phyloP scores from a whole-genome alignment of 805 yeast species.

The Scheffersomyces ergatensis region DNA sequence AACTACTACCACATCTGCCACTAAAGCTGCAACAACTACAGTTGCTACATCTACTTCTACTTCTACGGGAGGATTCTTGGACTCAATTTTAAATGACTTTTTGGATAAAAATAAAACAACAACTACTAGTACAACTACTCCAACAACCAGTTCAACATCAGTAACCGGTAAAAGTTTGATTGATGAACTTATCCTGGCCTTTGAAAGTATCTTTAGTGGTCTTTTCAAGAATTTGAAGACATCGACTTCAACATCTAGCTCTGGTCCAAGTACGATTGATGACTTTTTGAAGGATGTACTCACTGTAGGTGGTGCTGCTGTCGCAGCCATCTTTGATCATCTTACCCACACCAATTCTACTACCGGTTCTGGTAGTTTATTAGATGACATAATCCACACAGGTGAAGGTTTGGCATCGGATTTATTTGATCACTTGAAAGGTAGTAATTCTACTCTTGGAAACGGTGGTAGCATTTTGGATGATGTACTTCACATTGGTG shows the following conservation, averaged over 20 bases:
- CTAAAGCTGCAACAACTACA: constrained; percentile 5
- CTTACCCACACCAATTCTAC: constrained; percentile 1
- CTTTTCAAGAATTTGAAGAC: constrained; percentile 4
- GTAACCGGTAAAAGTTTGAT: constrained; percentile 3
- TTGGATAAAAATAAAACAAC: background rate
- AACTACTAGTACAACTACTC: background rate
- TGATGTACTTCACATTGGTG: background rate
- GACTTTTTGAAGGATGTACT: background rate
- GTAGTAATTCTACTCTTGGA: background rate
- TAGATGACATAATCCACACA: constrained; percentile 13
- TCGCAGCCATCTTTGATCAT: background rate
- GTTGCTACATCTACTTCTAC: constrained; percentile 4
- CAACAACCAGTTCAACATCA: constrained; percentile 6
- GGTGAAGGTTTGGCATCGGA: background rate
- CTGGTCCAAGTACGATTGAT: constrained; percentile 1
- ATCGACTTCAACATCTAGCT: constrained; percentile 6
- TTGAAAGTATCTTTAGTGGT: constrained; percentile 9
- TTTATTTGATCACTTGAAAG: background rate
- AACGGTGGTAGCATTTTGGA: constrained; percentile 3
- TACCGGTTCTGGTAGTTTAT: constrained; percentile 6
- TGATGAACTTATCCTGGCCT: background rate
- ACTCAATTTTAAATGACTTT: background rate
- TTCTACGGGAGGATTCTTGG: constrained; percentile 1
- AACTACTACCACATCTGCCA: constrained; percentile 1
- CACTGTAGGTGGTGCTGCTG: background rate